These are phyloP conservation scores for Solanum hybrid DNA, from an alignment of 305 asterid genomes.

Conservation along the genomic window DNA sequence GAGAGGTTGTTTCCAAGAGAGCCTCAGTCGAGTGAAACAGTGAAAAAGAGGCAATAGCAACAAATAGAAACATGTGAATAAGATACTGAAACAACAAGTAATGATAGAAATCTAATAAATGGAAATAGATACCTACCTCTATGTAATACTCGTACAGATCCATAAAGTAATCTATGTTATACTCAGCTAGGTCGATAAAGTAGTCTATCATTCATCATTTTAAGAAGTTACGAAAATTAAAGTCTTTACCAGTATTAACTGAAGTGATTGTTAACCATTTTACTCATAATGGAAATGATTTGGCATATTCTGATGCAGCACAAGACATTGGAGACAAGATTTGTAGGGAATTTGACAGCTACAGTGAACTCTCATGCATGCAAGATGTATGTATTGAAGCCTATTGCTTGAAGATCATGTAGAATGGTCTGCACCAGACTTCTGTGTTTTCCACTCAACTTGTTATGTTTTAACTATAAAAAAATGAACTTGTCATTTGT, in stretches of 20 bases:
- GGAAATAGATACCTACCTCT: not conserved
- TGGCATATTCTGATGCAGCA: constrained; percentile 31
- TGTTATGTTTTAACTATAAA: not conserved
- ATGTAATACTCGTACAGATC: not conserved
- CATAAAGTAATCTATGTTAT: not conserved
- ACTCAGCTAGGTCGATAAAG: not conserved
- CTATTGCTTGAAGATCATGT: constrained; percentile 15
- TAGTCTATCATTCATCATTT: not conserved
- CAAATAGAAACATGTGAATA: not conserved
- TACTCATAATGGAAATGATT: not conserved
- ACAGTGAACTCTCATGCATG: constrained; percentile 51
- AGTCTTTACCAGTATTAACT: not conserved
- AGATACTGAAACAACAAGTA: not conserved
- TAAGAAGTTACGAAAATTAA: not conserved
- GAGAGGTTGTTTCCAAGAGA: not conserved
- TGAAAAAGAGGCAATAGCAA: not conserved
- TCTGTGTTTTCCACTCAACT: not conserved
- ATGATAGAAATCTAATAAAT: not conserved
- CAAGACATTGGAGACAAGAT: constrained; percentile 36
- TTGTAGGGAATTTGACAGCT: constrained; percentile 43
- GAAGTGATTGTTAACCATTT: not conserved
- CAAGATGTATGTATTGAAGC: constrained; percentile 61
- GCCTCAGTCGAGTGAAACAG: not conserved
- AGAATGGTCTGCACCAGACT: not conserved
- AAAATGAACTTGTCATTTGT: not conserved